phyloP scores from a whole-genome alignment of 208 protist species.

The Novymonas esmeraldas region DNA sequence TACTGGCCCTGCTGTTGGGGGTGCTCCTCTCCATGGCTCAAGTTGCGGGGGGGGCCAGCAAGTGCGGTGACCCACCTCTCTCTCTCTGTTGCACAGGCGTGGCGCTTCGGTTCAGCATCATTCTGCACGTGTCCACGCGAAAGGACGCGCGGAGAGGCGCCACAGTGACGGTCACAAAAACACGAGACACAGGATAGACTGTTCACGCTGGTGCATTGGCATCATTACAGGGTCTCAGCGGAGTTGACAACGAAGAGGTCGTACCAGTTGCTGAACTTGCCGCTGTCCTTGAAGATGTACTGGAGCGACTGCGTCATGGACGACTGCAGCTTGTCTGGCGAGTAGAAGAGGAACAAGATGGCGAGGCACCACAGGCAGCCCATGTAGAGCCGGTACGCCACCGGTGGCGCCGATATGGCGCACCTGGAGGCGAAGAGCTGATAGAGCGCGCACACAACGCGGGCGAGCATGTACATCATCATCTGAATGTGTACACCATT shows the following conservation, averaged over 20 bases:
- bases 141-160: too few species aligned
- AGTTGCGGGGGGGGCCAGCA: too few species aligned
- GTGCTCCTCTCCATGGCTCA: too few species aligned
- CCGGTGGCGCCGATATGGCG: conserved; percentile 20
- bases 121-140: too few species aligned
- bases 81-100: too few species aligned
- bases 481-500: conserved; percentile 84
- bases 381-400: conserved; percentile 65
- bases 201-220: neutral
- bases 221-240: conserved; percentile 15
- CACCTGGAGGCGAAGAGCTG: conserved; percentile 50
- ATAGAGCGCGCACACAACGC: conserved; percentile 63
- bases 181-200: too few species aligned
- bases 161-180: too few species aligned
- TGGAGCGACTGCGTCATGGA: conserved; percentile 80
- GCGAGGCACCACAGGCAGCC: conserved; percentile 75
- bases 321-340: conserved; percentile 73
- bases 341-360: conserved; percentile 73
- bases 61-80: too few species aligned
- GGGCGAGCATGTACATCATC: conserved; percentile 91
- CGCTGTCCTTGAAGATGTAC: conserved; percentile 87
- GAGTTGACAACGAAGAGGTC: conserved; percentile 71
- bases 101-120: neutral
- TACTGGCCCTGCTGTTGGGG: too few species aligned
- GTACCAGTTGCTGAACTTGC: conserved; percentile 68